These are phyloP conservation scores for Dipteronia dyeriana DNA, from an alignment of 345 rosid species.

Conservation along the genomic window DNA sequence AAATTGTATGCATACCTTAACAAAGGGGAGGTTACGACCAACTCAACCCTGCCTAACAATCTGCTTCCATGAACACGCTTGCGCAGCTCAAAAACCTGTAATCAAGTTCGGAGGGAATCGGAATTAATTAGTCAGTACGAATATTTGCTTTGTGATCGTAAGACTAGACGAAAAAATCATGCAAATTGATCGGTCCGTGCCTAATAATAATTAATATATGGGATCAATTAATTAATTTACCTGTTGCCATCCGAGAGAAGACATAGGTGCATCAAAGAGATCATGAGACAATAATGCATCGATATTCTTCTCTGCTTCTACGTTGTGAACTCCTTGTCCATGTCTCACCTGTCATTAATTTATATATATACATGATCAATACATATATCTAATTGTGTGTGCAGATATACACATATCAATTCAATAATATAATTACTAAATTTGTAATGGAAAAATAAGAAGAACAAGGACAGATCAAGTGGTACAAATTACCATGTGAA, in stretches of 20 bases:
- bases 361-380: too few relatives aligned
- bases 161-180: too few relatives aligned
- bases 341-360: constrained; percentile 12
- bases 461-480: background rate
- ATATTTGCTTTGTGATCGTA: too few relatives aligned
- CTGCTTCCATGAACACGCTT: constrained; percentile 55
- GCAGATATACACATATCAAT: too few relatives aligned
- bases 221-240: background rate
- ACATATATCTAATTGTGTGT: too few relatives aligned
- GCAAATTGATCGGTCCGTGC: background rate
- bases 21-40: constrained; percentile 66
- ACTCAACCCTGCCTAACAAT: constrained; percentile 43
- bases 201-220: too few relatives aligned
- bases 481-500: constrained; percentile 14
- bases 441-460: background rate
- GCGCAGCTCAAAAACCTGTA: constrained; percentile 59
- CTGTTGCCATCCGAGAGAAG: constrained; percentile 14
- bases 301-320: constrained; percentile 17
- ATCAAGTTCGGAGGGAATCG: background rate
- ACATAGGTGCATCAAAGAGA: constrained; percentile 5
- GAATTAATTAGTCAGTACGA: too few relatives aligned
- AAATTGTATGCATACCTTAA: constrained; percentile 40
- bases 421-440: too few relatives aligned
- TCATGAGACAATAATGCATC: constrained; percentile 16
- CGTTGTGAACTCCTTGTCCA: constrained; percentile 17